A percentile compares a stretch with the other conserved stretches of the same genome.
Evolutionary conservation across 192 early-diverging fungal genomes (phyloP).

Genomic region (Powellomyces hirtus): DNA sequence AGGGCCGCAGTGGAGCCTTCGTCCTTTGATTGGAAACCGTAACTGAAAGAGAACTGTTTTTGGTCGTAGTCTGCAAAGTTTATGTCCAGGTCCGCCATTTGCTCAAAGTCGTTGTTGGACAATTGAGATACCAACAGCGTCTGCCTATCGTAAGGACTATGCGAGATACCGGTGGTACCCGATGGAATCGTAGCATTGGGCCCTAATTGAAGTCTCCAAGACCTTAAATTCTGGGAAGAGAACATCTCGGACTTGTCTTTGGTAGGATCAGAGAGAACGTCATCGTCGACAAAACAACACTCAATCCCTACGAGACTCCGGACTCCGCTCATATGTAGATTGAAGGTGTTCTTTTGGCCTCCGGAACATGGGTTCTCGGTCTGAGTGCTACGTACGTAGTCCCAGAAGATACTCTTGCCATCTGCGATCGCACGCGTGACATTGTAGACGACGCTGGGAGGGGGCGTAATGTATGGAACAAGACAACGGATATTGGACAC

Average conservation of each 20-base stretch:
- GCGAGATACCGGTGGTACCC: not conserved
- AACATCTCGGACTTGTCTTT: constrained; percentile 11
- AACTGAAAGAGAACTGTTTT: constrained; percentile 1
- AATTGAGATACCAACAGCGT: constrained; percentile 6
- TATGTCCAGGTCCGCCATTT: not conserved
- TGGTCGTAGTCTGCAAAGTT: constrained; percentile 5
- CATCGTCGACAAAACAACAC: constrained; percentile 4
- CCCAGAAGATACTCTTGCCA: constrained; percentile 10
- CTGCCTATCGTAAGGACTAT: not conserved
- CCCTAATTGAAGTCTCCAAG: constrained; percentile 2
- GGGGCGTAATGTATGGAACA: not conserved
- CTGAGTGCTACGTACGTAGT: not conserved
- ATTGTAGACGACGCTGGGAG: not conserved
- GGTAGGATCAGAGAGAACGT: not conserved
- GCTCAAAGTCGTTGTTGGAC: constrained; percentile 2
- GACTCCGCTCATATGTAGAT: constrained; percentile 6
- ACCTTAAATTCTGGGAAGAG: not conserved
- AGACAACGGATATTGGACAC: not conserved
- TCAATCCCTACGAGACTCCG: not conserved
- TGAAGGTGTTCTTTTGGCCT: constrained; percentile 4
- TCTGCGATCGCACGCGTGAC: not conserved
- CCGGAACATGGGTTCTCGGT: not conserved
- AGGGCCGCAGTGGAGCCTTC: constrained; percentile 7
- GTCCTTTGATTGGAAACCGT: not conserved
- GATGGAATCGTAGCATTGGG: not conserved